Evolutionary conservation across 345 rosid species (phyloP).

Genomic region (Eucalyptus tenuipes): DNA sequence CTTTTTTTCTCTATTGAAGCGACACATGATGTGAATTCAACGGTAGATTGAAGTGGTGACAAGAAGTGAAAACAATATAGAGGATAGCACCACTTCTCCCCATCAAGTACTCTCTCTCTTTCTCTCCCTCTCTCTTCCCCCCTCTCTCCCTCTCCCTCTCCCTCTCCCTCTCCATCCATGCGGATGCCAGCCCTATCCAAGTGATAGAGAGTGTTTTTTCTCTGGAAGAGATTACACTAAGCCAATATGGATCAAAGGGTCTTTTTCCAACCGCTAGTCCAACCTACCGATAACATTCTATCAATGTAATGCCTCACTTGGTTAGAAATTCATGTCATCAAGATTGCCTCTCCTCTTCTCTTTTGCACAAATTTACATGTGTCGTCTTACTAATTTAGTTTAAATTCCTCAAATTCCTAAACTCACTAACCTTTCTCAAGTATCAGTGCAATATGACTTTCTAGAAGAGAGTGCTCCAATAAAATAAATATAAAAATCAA

Average conservation of each 20-base stretch:
- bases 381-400: not conserved
- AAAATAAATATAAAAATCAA: not conserved
- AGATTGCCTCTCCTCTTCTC: not conserved
- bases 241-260: not conserved
- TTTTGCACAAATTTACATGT: not conserved
- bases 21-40: not conserved
- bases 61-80: too few species aligned
- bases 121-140: not conserved
- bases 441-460: not conserved
- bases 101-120: not conserved
- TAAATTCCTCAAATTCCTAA: not conserved
- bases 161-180: too few species aligned
- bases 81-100: not conserved
- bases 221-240: not conserved
- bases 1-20: not conserved
- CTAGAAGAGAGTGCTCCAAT: not conserved
- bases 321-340: not conserved
- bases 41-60: too few species aligned
- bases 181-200: not conserved
- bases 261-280: not conserved
- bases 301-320: not conserved
- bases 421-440: not conserved
- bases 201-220: not conserved
- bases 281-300: not conserved
- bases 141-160: too few species aligned